These are phyloP conservation scores for Brassica nigra DNA, from an alignment of 345 rosid species.

Conservation along the genomic window DNA sequence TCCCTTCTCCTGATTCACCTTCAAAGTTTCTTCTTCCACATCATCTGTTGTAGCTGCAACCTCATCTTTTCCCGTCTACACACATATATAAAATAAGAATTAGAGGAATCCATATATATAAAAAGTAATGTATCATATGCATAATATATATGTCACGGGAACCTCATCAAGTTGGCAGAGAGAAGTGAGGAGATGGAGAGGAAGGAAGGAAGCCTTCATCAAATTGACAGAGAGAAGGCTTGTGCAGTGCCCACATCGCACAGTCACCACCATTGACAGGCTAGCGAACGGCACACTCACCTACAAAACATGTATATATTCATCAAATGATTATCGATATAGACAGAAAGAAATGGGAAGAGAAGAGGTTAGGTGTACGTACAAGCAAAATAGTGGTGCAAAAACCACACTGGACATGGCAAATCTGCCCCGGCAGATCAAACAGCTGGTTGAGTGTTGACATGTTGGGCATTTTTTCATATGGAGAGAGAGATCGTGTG, in stretches of 20 bases:
- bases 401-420: conserved; percentile 92
- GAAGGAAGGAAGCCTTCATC: conserved; percentile 81
- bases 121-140: background rate
- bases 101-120: background rate
- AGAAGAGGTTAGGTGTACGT: conserved; percentile 42
- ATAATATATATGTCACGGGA: background rate
- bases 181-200: conserved; percentile 76
- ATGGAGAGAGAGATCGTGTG: conserved; percentile 8
- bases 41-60: conserved; percentile 34
- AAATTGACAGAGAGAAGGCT: conserved; percentile 91
- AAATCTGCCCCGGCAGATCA: conserved; percentile 92
- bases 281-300: conserved; percentile 91
- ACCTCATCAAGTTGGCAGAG: conserved; percentile 57
- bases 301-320: conserved; percentile 43
- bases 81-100: background rate
- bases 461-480: conserved; percentile 45
- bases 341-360: background rate
- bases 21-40: conserved; percentile 39
- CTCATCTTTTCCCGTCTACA: conserved; percentile 52
- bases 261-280: conserved; percentile 84
- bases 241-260: conserved; percentile 95
- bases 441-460: conserved; percentile 60
- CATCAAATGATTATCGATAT: background rate
- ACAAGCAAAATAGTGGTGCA: conserved; percentile 93
- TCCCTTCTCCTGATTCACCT: conserved; percentile 34